Base-by-base conservation (phyloP, 495 filamentous ascomycete species). In the Extremus antarcticus region DNA sequence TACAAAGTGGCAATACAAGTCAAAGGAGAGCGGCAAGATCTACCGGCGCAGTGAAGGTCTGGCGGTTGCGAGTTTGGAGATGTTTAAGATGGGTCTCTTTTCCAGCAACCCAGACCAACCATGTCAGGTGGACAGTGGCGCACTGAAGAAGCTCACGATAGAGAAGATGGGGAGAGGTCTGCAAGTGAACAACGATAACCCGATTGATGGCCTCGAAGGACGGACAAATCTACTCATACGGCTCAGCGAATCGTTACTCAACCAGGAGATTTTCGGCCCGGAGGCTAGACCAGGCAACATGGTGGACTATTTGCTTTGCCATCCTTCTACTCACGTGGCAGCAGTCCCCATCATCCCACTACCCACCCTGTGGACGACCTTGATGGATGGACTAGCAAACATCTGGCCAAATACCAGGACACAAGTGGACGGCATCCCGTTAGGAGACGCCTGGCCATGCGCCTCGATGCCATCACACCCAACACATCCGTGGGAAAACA, bases 71-170 rank as follows among this genome's bases (percentile, higher is more conserved):
- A 91, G 86, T 67, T 70, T 98, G 65, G 92, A 97, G 63, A 98
- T 98, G 92, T 98, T 97, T 73, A 95, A 92, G 71, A 76, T 80
- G 51, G 92, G 92, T n/a, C 63, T 88, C 43, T 98, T 98, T 72
- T 94, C 88, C 58, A 87, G 90, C 63, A 82, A 90, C 63, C 75
- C 78, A 1, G 77, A 69, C 46, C 84, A 95, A 67, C 90, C 87
- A 38, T 86, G 81, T 61, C 90, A 94, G 68, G 92, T 97, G 21
- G 92, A 98, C 66, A 87, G 83, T 53, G 79, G 76, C 8, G 94
- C 85, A 1, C 70, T 98, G 63, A 83, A 79, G 64, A 82, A 75
- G 47, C 69, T 98, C 47, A 90, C 83, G 3, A 76, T 85, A 24
- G 83, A 89, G 43, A 74, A 78, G 47, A 75, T 95, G 72, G 77